A percentile compares a stretch with the other conserved stretches of the same genome.
Conservation (phyloP, 1,284 basidiomycete genomes). For the Amylostereum areolatum region DNA sequence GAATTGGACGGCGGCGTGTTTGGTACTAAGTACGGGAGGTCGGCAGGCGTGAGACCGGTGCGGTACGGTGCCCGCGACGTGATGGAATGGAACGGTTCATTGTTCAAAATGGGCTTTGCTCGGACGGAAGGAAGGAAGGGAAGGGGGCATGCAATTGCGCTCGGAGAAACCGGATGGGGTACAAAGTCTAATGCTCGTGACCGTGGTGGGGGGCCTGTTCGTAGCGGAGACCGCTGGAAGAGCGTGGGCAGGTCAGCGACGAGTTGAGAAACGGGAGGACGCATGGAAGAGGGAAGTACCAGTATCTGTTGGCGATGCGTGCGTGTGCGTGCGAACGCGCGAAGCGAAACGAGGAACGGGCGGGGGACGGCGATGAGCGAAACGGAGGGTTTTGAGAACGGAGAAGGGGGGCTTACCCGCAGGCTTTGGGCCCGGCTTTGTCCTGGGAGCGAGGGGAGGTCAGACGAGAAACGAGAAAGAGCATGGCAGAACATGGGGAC, state of each 20-base stretch:
- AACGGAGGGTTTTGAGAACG: conserved; percentile 9
- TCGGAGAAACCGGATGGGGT: too few relatives aligned
- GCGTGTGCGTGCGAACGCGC: neutral
- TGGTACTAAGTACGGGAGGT: too few relatives aligned
- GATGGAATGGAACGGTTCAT: too few relatives aligned
- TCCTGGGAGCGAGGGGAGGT: conserved; percentile 40
- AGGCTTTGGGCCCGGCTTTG: conserved; percentile 68
- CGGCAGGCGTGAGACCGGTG: too few relatives aligned
- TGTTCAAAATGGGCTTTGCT: neutral
- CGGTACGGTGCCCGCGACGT: too few relatives aligned
- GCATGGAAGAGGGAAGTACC: conserved; percentile 1
- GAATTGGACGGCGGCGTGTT: too few relatives aligned
- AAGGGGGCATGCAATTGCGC: neutral
- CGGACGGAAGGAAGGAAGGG: neutral
- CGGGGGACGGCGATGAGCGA: conserved; percentile 1
- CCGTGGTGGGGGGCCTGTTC: conserved; percentile 54
- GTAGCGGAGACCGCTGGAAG: conserved; percentile 74
- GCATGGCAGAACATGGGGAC: conserved; percentile 3
- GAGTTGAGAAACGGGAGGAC: conserved; percentile 12
- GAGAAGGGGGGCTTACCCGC: conserved; percentile 53
- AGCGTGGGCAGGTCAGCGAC: conserved; percentile 4
- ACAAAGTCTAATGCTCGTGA: conserved; percentile 10
- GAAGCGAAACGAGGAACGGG: neutral
- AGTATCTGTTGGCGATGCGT: neutral
- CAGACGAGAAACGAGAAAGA: neutral